Conservation (phyloP, 495 filamentous ascomycete genomes). For the Aspergillus wentii region DNA sequence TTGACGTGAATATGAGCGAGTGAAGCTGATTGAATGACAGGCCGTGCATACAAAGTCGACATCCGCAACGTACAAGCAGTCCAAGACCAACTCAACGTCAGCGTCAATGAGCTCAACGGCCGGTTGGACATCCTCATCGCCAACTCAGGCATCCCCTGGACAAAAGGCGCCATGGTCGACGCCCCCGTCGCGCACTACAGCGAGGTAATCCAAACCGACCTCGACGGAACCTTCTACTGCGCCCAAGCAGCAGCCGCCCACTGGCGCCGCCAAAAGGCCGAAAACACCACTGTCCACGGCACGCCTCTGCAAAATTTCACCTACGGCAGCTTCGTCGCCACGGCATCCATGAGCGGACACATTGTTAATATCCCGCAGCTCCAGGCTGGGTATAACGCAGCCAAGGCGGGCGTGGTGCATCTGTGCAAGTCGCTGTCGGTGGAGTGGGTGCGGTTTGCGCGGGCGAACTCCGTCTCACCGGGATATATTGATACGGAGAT, state of each 20-base stretch:
- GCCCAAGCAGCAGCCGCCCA: conserved; percentile 70
- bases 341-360: conserved; percentile 70
- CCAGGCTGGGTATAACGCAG: conserved; percentile 77
- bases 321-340: conserved; percentile 64
- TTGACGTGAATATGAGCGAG: no score
- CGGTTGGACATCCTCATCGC: conserved; percentile 77
- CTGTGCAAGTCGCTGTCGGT: conserved; percentile 69
- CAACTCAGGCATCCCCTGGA: conserved; percentile 76
- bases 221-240: conserved; percentile 80
- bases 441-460: conserved; percentile 84
- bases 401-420: conserved; percentile 76
- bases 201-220: conserved; percentile 65
- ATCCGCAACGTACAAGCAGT: conserved; percentile 50
- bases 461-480: conserved; percentile 75
- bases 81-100: conserved; percentile 42
- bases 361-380: conserved; percentile 76
- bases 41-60: conserved; percentile 63
- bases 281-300: conserved; percentile 56
- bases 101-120: conserved; percentile 56
- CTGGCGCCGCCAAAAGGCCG: conserved; percentile 56
- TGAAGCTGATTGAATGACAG: no score
- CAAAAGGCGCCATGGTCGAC: conserved; percentile 61
- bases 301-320: conserved; percentile 54
- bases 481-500: conserved; percentile 86
- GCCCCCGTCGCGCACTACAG: conserved; percentile 60